These are phyloP conservation scores for Anastatica hierochuntica DNA, from an alignment of 345 rosid species.

Conservation along the genomic window DNA sequence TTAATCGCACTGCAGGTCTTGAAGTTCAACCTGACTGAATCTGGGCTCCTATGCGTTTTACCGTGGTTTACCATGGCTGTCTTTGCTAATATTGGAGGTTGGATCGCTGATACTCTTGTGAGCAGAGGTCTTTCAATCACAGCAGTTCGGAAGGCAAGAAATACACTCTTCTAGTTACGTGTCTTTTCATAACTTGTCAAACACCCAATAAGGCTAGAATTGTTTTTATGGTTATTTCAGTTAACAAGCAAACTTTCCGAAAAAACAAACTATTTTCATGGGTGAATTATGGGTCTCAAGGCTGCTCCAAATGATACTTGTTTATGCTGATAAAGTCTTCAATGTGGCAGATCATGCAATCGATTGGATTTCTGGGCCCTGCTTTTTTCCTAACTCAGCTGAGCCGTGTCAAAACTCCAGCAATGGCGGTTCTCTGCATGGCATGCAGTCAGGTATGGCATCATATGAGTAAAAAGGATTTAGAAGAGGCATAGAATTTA, in stretches of 20 bases:
- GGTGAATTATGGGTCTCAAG: not conserved
- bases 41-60: slow-evolving; percentile 85
- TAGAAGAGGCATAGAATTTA: not conserved
- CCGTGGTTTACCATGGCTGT: slow-evolving; percentile 98
- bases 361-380: slow-evolving; percentile 92
- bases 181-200: not conserved
- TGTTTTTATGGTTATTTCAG: not conserved
- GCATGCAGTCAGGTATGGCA: slow-evolving; percentile 88
- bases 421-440: slow-evolving; percentile 96
- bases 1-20: slow-evolving; percentile 50
- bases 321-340: slow-evolving; percentile 14
- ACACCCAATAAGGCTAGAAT: not conserved
- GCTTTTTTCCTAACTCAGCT: slow-evolving; percentile 87
- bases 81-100: slow-evolving; percentile 89
- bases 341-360: slow-evolving; percentile 83
- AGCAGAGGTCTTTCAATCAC: slow-evolving; percentile 91
- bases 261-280: not conserved
- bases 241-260: not conserved
- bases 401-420: slow-evolving; percentile 77
- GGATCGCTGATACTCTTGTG: slow-evolving; percentile 97
- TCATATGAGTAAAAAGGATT: not conserved
- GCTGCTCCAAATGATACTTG: too few species aligned
- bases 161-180: not conserved
- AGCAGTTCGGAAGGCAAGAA: slow-evolving; percentile 81
- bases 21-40: slow-evolving; percentile 95